Evolutionary conservation across 2,329 filamentous ascomycete genomes (phyloP).

Genomic region (Diaporthe sp.): DNA sequence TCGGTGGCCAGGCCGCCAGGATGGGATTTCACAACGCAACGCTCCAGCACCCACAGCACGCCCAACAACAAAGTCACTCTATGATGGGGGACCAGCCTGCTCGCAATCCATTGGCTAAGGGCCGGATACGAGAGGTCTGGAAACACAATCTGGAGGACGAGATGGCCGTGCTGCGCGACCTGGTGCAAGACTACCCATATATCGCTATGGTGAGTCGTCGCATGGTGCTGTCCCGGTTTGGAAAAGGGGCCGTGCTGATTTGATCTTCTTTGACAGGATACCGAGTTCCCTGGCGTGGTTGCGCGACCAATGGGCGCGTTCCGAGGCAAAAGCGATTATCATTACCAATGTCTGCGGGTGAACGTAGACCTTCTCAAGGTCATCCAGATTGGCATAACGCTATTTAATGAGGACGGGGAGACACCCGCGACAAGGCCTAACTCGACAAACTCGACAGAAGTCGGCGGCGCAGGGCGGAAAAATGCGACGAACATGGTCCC

Average conservation of each 20-base stretch:
- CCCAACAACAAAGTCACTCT: constrained; percentile 46
- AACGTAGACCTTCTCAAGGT: constrained; percentile 98
- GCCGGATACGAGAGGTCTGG: constrained; percentile 96
- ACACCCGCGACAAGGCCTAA: constrained; percentile 78
- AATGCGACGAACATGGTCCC: constrained; percentile 68
- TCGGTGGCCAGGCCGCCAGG: constrained; percentile 87
- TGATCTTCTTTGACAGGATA: constrained; percentile 72
- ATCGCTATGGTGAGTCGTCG: constrained; percentile 87
- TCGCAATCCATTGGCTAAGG: constrained; percentile 69
- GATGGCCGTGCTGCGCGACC: constrained; percentile 83
- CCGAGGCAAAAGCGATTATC: constrained; percentile 94
- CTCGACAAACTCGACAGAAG: constrained; percentile 53
- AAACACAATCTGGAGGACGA: constrained; percentile 90
- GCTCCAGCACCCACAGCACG: constrained; percentile 61
- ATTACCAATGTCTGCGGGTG: constrained; percentile 96
- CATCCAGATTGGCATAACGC: constrained; percentile 93
- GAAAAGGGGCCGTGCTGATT: constrained; percentile 7
- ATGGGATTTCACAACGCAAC: constrained; percentile 84
- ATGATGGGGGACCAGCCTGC: constrained; percentile 62
- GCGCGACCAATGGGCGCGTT: constrained; percentile 95
- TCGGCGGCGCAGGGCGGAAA: constrained; percentile 51
- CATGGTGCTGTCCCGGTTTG: background rate
- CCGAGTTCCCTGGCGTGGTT: constrained; percentile 98
- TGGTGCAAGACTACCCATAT: constrained; percentile 92
- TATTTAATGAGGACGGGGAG: constrained; percentile 92